Conservation (phyloP, 1,139 yeast genomes). For the Suhomyces bribrorum region DNA sequence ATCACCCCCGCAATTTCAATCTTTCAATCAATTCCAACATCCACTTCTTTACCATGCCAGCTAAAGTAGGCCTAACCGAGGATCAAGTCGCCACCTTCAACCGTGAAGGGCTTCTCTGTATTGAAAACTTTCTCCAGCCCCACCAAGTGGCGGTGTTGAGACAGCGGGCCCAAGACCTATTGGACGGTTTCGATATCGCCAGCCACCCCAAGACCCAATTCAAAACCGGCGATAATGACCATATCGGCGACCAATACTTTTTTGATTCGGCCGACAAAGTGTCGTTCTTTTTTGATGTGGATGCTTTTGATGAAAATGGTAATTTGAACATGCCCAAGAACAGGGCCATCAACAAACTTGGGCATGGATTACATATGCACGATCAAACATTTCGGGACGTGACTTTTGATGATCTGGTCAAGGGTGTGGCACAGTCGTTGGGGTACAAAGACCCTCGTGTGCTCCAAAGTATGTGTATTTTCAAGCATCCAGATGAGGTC, state of each 20-base stretch:
- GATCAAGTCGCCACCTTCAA: slow-evolving; percentile 49
- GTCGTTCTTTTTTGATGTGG: slow-evolving; percentile 70
- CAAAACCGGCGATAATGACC: slow-evolving; percentile 64
- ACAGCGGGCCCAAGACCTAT: slow-evolving; percentile 44
- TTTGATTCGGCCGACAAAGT: slow-evolving; percentile 69
- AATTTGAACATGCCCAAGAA: slow-evolving; percentile 53
- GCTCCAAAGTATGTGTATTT: slow-evolving; percentile 76
- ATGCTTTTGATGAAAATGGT: slow-evolving; percentile 59
- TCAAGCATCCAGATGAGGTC: slow-evolving; percentile 59
- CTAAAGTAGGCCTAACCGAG: slow-evolving; percentile 22
- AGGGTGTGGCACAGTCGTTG: slow-evolving; percentile 53
- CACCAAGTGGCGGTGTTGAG: slow-evolving; percentile 44
- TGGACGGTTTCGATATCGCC: slow-evolving; percentile 51
- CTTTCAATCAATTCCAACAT: background rate
- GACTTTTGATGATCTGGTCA: slow-evolving; percentile 54
- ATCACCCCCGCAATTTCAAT: too few species aligned
- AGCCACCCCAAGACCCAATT: slow-evolving; percentile 74
- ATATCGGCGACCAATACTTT: slow-evolving; percentile 75
- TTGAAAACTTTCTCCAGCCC: slow-evolving; percentile 53
- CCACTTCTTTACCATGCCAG: background rate
- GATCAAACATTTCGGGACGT: slow-evolving; percentile 49
- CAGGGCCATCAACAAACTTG: slow-evolving; percentile 71
- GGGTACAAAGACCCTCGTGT: slow-evolving; percentile 66
- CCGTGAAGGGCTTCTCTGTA: slow-evolving; percentile 62
- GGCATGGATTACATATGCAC: slow-evolving; percentile 70